Percentiles rank a stretch among this genome's conserved stretches.
phyloP scores from a whole-genome alignment of 495 filamentous ascomycete genomes.

The Xylaria scruposa region DNA sequence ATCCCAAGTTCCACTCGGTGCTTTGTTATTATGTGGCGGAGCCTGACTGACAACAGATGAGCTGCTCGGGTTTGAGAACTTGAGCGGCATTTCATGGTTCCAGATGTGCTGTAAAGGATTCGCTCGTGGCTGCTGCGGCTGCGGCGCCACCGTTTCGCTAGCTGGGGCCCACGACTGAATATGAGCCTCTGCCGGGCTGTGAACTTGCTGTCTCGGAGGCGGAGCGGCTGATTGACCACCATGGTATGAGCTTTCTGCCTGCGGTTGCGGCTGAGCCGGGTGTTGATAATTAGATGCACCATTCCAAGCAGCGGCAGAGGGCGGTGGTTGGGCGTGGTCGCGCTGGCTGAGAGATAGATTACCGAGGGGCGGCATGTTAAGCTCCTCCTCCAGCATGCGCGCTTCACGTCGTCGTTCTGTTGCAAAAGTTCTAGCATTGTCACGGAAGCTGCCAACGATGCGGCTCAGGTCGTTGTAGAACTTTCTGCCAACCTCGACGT shows the following conservation, averaged over 20 bases:
- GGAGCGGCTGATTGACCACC: constrained; percentile 41
- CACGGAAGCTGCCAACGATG: constrained; percentile 75
- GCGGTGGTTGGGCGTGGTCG: constrained; percentile 24
- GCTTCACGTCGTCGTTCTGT: constrained; percentile 83
- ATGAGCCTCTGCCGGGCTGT: constrained; percentile 49
- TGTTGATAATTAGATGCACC: constrained; percentile 30
- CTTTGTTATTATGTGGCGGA: constrained; percentile 33
- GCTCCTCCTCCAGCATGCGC: constrained; percentile 70
- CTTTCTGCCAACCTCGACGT: constrained; percentile 86
- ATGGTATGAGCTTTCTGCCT: constrained; percentile 30
- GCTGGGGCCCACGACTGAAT: constrained; percentile 54
- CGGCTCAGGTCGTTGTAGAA: constrained; percentile 96
- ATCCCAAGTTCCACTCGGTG: constrained; percentile 60
- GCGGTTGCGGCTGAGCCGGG: constrained; percentile 23
- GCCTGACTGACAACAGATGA: constrained; percentile 22
- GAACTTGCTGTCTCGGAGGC: constrained; percentile 44
- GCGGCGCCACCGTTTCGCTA: constrained; percentile 55
- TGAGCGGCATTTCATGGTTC: constrained; percentile 81
- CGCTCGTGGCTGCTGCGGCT: constrained; percentile 57
- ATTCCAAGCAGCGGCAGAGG: constrained; percentile 35
- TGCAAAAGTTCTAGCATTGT: constrained; percentile 78
- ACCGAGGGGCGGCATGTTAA: constrained; percentile 57
- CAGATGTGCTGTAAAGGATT: constrained; percentile 66
- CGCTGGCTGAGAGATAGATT: constrained; percentile 48
- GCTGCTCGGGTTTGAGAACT: constrained; percentile 59